Evolutionary conservation across 805 yeast species (phyloP).

Genomic region (Candida tallmaniae): DNA sequence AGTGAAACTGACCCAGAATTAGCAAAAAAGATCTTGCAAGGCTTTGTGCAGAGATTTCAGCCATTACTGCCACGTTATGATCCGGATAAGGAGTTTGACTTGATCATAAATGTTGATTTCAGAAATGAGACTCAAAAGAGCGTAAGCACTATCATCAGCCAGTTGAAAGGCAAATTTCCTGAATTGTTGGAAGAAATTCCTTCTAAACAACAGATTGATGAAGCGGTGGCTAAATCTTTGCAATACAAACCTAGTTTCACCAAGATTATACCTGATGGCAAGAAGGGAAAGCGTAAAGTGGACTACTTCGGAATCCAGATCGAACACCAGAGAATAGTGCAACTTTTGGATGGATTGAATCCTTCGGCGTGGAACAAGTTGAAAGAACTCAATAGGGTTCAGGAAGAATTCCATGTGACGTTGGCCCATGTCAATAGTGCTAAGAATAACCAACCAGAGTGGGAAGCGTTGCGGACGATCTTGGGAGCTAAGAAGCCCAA

Average conservation of each 20-base stretch:
- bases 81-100: conserved; percentile 70
- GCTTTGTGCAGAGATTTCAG: conserved; percentile 69
- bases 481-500: conserved; percentile 24
- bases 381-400: conserved; percentile 37
- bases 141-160: conserved; percentile 34
- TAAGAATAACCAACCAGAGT: conserved; percentile 2
- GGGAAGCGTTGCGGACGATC: conserved; percentile 7
- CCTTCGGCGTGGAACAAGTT: conserved; percentile 14
- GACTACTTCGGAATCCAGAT: conserved; percentile 11
- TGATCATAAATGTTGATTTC: conserved; percentile 54
- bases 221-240: conserved; percentile 52
- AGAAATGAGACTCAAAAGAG: conserved; percentile 32
- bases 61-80: conserved; percentile 38
- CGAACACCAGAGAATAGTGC: conserved; percentile 4
- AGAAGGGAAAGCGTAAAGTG: conserved; percentile 9
- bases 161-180: conserved; percentile 32
- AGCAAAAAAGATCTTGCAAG: conserved; percentile 62
- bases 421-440: conserved; percentile 41
- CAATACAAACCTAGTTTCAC: conserved; percentile 48
- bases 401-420: conserved; percentile 62
- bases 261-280: conserved; percentile 24
- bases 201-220: conserved; percentile 20
- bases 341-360: conserved; percentile 6
- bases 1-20: conserved; percentile 43
- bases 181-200: conserved; percentile 27